phyloP scores from a whole-genome alignment of 2,329 filamentous ascomycete genomes.

The Beauveria scarabaeidicola region DNA sequence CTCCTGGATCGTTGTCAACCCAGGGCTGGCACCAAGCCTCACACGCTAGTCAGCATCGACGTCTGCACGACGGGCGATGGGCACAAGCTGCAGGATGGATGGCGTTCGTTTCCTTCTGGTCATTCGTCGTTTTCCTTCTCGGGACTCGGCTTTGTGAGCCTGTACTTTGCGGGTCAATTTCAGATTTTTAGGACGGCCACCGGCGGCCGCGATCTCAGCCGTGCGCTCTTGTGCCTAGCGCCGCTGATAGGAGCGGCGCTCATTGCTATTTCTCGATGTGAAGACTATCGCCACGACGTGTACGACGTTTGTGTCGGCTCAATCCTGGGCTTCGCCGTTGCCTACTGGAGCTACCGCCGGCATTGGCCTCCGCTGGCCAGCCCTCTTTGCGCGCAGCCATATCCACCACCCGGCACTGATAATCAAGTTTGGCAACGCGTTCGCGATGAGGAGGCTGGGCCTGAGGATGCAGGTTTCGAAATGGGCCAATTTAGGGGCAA shows the following conservation, averaged over 20 bases:
- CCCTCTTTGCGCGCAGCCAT: slow-evolving; percentile 47
- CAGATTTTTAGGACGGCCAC: slow-evolving; percentile 42
- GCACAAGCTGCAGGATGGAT: slow-evolving; percentile 70
- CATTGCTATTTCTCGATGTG: slow-evolving; percentile 59
- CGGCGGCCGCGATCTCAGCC: slow-evolving; percentile 43
- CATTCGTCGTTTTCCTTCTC: slow-evolving; percentile 74
- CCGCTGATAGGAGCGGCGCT: slow-evolving; percentile 56
- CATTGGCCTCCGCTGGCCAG: slow-evolving; percentile 52
- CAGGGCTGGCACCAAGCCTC: slow-evolving; percentile 33
- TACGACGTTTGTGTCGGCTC: slow-evolving; percentile 59
- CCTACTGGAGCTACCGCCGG: slow-evolving; percentile 58
- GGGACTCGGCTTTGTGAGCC: slow-evolving; percentile 64
- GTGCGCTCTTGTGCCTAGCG: slow-evolving; percentile 47
- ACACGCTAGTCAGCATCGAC: slow-evolving; percentile 52
- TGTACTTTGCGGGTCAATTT: slow-evolving; percentile 62
- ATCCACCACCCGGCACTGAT: slow-evolving; percentile 37
- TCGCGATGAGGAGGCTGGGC: slow-evolving; percentile 46
- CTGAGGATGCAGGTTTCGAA: slow-evolving; percentile 32
- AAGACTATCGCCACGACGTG: slow-evolving; percentile 65
- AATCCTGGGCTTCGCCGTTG: slow-evolving; percentile 48
- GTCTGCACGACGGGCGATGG: slow-evolving; percentile 65
- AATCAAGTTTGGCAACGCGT: slow-evolving; percentile 33
- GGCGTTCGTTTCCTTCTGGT: slow-evolving; percentile 74
- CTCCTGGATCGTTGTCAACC: slow-evolving; percentile 73
- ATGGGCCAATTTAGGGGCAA: slow-evolving; percentile 16